Percentiles rank a stretch among this genome's conserved stretches.
Evolutionary conservation across 1,139 yeast species (phyloP).

Genomic region (Debaryomycetaceae sp.): DNA sequence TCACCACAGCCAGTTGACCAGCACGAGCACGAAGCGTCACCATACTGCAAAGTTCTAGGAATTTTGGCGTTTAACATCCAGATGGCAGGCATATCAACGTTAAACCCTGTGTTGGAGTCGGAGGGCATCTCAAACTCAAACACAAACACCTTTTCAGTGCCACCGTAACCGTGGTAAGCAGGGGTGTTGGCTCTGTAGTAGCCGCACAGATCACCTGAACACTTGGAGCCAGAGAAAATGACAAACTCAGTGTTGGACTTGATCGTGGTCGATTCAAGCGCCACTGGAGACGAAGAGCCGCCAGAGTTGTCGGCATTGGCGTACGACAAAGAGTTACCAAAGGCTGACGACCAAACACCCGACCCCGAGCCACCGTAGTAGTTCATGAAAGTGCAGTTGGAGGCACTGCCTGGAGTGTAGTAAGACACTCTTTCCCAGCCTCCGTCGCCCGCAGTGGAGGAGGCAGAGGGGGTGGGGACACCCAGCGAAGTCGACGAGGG

Average conservation of each 20-base stretch:
- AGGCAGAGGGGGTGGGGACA: slow-evolving; percentile 19
- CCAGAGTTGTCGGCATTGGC: slow-evolving; percentile 71
- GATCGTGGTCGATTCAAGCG: slow-evolving; percentile 48
- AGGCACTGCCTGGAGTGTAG: slow-evolving; percentile 55
- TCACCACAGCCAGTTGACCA: slow-evolving; percentile 82
- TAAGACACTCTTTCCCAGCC: slow-evolving; percentile 76
- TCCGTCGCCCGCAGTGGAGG: slow-evolving; percentile 33
- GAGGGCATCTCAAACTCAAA: slow-evolving; percentile 69
- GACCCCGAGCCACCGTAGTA: slow-evolving; percentile 80
- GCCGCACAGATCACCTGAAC: slow-evolving; percentile 57
- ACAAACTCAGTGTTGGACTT: slow-evolving; percentile 56
- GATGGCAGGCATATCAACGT: slow-evolving; percentile 70
- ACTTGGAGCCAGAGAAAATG: slow-evolving; percentile 55
- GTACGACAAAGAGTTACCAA: slow-evolving; percentile 90
- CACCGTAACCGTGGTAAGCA: slow-evolving; percentile 70
- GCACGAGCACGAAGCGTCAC: slow-evolving; percentile 61
- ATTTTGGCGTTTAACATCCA: slow-evolving; percentile 75
- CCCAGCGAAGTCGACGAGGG: slow-evolving; percentile 23
- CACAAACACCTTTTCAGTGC: slow-evolving; percentile 61
- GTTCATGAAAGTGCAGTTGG: slow-evolving; percentile 80
- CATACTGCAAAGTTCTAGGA: slow-evolving; percentile 76
- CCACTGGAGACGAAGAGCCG: slow-evolving; percentile 57
- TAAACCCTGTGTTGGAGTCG: slow-evolving; percentile 33
- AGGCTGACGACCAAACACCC: slow-evolving; percentile 76
- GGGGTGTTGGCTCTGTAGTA: slow-evolving; percentile 69